Conservation (phyloP, 108 stramenopile genomes). For the Phaeodactylum tricornutum region DNA sequence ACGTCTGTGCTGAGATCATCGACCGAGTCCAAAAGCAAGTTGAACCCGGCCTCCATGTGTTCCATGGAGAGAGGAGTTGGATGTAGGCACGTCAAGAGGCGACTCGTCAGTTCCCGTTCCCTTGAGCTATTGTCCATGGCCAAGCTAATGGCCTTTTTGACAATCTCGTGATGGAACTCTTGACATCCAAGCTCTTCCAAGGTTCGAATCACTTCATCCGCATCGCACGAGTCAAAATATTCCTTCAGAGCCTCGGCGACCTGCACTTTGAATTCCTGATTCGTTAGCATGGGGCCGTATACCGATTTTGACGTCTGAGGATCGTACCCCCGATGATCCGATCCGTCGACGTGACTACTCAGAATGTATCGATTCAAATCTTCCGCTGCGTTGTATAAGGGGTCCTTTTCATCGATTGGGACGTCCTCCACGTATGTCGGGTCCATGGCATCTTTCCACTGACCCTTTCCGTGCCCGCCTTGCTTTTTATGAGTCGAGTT, state of each 20-base stretch:
- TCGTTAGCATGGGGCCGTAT: conserved; percentile 72
- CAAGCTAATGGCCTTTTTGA: conserved; percentile 69
- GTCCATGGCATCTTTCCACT: conserved; percentile 46
- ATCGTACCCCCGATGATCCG: conserved; percentile 29
- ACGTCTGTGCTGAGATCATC: conserved; percentile 85
- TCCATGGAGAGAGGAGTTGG: conserved; percentile 61
- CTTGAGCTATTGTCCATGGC: conserved; percentile 73
- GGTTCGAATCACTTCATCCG: conserved; percentile 68
- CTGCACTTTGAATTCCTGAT: conserved; percentile 80
- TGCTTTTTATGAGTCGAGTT: conserved; percentile 69
- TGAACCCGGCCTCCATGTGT: conserved; percentile 81
- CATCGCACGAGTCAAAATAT: conserved; percentile 70
- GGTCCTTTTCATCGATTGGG: conserved; percentile 67
- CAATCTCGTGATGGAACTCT: conserved; percentile 68
- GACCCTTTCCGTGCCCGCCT: conserved; percentile 75
- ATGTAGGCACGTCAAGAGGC: conserved; percentile 79
- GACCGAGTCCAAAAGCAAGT: conserved; percentile 68
- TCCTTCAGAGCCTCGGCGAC: conserved; percentile 47
- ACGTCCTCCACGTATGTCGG: conserved; percentile 17
- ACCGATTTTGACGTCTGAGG: conserved; percentile 38
- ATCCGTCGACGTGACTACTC: conserved; percentile 21
- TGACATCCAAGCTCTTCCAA: conserved; percentile 64
- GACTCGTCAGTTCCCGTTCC: conserved; percentile 75
- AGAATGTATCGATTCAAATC: conserved; percentile 45
- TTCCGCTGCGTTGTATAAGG: conserved; percentile 68